A percentile compares a stretch with the other conserved stretches of the same genome.
These are phyloP conservation scores for Arthroderma sp. DNA, from an alignment of 2,329 filamentous ascomycete species.

Conservation along the genomic window DNA sequence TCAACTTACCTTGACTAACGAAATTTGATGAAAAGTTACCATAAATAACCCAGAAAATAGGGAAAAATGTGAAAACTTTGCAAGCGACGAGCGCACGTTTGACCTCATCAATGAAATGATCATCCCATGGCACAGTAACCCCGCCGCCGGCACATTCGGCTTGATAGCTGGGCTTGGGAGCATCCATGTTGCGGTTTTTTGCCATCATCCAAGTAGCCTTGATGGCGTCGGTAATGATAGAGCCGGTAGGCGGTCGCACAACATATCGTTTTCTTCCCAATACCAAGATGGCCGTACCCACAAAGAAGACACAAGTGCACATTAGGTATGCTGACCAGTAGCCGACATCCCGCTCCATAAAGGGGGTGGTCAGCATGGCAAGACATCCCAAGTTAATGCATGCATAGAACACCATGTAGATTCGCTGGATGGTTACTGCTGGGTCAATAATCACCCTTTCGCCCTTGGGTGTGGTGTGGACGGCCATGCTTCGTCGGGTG, in stretches of 20 bases:
- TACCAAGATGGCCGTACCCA: constrained; percentile 46
- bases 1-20: constrained; percentile 43
- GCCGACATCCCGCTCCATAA: constrained; percentile 52
- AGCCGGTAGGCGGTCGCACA: constrained; percentile 43
- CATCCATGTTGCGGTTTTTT: constrained; percentile 42
- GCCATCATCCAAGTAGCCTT: constrained; percentile 44
- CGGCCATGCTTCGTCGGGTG: constrained; percentile 40
- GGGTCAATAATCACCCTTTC: constrained; percentile 52
- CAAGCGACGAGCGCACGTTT: constrained; percentile 53
- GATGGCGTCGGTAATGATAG: constrained; percentile 53
- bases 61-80: constrained; percentile 58
- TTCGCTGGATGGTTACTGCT: constrained; percentile 50
- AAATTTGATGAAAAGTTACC: constrained; percentile 55
- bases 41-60: constrained; percentile 56
- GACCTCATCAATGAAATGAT: constrained; percentile 58
- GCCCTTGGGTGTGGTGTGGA: constrained; percentile 30
- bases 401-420: constrained; percentile 62
- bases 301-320: constrained; percentile 48
- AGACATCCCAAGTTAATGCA: constrained; percentile 60
- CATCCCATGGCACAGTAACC: constrained; percentile 44
- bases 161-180: constrained; percentile 53
- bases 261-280: constrained; percentile 32
- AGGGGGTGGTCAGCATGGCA: constrained; percentile 51
- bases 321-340: constrained; percentile 54
- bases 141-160: constrained; percentile 34